Percentiles rank a stretch among this genome's conserved stretches.
phyloP scores from a whole-genome alignment of 768 basidiomycete species.

The Russula emetica region DNA sequence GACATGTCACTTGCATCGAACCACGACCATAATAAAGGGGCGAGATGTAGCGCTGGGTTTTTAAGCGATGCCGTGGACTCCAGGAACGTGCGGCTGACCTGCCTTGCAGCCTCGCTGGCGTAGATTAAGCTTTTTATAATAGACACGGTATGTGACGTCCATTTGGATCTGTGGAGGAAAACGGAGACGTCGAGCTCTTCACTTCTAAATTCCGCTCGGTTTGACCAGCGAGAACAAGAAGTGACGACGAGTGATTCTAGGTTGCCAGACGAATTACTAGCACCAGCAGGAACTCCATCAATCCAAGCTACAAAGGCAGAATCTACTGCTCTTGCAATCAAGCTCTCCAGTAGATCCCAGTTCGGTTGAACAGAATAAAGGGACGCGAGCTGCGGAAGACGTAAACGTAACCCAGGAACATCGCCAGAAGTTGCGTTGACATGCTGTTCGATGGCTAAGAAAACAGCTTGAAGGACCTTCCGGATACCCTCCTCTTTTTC shows the following conservation, averaged over 20 bases:
- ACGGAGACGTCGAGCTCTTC: conserved; percentile 33
- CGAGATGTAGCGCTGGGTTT: conserved; percentile 24
- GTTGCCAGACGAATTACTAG: background rate
- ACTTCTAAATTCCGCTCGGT: background rate
- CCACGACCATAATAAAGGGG: conserved; percentile 28
- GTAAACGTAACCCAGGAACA: conserved; percentile 10
- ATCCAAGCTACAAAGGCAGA: conserved; percentile 13
- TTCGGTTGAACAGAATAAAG: conserved; percentile 16
- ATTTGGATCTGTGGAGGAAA: conserved; percentile 42
- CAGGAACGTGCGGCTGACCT: conserved; percentile 28
- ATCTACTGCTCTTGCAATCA: conserved; percentile 18
- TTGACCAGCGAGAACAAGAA: conserved; percentile 21
- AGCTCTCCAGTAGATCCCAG: conserved; percentile 9
- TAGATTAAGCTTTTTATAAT: conserved; percentile 47
- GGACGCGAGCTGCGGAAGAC: conserved; percentile 17
- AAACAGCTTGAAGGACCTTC: conserved; percentile 10
- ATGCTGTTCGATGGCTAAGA: conserved; percentile 20
- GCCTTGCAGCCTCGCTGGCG: conserved; percentile 29
- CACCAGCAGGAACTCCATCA: conserved; percentile 8
- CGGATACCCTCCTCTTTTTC: background rate
- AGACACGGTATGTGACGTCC: conserved; percentile 43
- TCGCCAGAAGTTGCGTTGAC: background rate
- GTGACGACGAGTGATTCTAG: conserved; percentile 14
- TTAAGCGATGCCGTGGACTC: conserved; percentile 18
- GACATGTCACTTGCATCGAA: conserved; percentile 19